phyloP scores from a whole-genome alignment of 1,139 yeast species.

The Protomyces inundatus region DNA sequence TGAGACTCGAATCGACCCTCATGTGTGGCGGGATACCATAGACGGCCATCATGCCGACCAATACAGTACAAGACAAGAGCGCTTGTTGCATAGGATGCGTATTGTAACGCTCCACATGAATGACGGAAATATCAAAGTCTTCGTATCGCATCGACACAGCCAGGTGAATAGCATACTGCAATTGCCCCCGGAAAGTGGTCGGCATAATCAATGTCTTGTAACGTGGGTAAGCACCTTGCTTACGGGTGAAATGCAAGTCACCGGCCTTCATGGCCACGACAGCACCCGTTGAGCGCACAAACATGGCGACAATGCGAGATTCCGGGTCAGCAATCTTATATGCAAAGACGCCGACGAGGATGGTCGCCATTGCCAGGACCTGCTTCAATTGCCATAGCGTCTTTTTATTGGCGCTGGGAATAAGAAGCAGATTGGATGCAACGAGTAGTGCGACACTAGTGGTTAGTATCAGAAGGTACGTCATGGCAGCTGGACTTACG shows the following conservation, averaged over 20 bases:
- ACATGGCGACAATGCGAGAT: constrained; percentile 7
- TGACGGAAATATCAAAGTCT: constrained; percentile 25
- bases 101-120: constrained; percentile 12
- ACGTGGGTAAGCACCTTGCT: neutral
- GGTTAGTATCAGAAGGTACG: neutral
- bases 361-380: constrained; percentile 1
- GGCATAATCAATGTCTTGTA: neutral
- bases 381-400: neutral
- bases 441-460: neutral
- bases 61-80: constrained; percentile 1
- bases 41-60: constrained; percentile 8
- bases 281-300: constrained; percentile 8
- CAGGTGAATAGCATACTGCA: constrained; percentile 10
- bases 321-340: constrained; percentile 10
- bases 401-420: neutral
- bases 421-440: neutral
- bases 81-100: constrained; percentile 25
- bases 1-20: constrained; percentile 10
- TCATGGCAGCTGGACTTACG: neutral
- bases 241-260: constrained; percentile 12
- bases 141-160: constrained; percentile 24
- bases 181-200: neutral
- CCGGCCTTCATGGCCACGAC: constrained; percentile 11
- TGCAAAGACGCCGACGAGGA: constrained; percentile 3
- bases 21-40: constrained; percentile 16